Evolutionary conservation across 1,139 yeast species (phyloP).

Genomic region (Geotrichum europaeum): DNA sequence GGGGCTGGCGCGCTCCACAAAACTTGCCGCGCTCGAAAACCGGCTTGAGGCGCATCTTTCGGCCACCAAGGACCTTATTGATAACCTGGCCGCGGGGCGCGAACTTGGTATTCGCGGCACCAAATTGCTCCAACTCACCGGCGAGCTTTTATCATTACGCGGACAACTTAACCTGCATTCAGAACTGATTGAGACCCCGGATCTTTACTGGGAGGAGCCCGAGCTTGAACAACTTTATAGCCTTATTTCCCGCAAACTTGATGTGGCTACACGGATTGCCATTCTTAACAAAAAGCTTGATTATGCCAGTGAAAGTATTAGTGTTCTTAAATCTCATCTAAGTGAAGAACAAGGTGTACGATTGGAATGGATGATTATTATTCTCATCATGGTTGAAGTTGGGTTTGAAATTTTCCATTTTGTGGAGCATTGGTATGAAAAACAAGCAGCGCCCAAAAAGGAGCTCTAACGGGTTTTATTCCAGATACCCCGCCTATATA

Average conservation of each 20-base stretch:
- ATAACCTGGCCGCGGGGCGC: constrained; percentile 56
- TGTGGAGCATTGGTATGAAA: constrained; percentile 38
- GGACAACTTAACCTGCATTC: constrained; percentile 80
- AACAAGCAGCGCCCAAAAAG: not conserved
- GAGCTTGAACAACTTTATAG: constrained; percentile 69
- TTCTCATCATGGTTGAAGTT: constrained; percentile 77
- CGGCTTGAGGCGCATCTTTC: constrained; percentile 61
- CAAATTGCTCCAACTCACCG: constrained; percentile 65
- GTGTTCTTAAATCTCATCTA: constrained; percentile 66
- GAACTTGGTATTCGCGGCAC: constrained; percentile 50
- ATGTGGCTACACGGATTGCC: constrained; percentile 67
- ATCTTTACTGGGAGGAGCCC: constrained; percentile 89
- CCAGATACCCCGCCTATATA: no score
- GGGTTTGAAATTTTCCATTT: constrained; percentile 68
- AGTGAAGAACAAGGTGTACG: constrained; percentile 72
- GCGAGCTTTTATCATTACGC: constrained; percentile 63
- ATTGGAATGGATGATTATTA: constrained; percentile 82
- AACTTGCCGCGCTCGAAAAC: constrained; percentile 71
- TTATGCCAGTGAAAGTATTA: constrained; percentile 83
- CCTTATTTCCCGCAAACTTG: constrained; percentile 62
- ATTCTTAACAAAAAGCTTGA: constrained; percentile 80
- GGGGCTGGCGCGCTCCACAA: constrained; percentile 79
- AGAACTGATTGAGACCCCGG: constrained; percentile 90
- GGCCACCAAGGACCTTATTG: constrained; percentile 59
- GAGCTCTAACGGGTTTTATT: not conserved